Percentiles rank a stretch among this genome's conserved stretches.
phyloP scores from a whole-genome alignment of 2,329 filamentous ascomycete genomes.

The Allantophomopsis cytisporea region DNA sequence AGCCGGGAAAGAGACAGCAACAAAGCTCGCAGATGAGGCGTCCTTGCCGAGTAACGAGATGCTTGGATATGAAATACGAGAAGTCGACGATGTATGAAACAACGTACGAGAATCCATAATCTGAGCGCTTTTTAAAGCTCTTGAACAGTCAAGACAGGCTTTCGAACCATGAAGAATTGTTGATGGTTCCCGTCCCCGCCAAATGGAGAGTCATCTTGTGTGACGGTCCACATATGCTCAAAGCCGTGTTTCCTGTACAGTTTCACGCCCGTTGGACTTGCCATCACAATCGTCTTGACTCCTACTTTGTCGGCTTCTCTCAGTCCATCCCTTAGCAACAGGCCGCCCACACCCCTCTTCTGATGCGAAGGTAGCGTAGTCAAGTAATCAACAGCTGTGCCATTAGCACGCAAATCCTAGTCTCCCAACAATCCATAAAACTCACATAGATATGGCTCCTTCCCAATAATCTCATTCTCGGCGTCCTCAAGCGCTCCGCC shows the following conservation, averaged over 20 bases:
- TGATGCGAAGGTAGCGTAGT: not conserved
- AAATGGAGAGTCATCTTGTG: not conserved
- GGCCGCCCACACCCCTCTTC: not conserved
- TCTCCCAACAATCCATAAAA: not conserved
- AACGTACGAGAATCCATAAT: not conserved
- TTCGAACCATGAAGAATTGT: not conserved
- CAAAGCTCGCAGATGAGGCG: slow-evolving; percentile 32
- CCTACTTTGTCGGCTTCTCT: not conserved
- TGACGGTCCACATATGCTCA: not conserved
- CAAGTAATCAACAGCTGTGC: not conserved
- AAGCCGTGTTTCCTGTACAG: not conserved
- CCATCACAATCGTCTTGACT: not conserved
- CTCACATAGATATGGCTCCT: not conserved
- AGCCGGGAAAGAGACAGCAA: slow-evolving; percentile 37
- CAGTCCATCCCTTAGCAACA: not conserved
- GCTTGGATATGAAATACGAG: slow-evolving; percentile 17
- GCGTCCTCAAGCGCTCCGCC: not conserved
- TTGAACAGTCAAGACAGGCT: not conserved
- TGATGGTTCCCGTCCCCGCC: not conserved
- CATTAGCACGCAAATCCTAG: not conserved
- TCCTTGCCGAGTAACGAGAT: slow-evolving; percentile 41
- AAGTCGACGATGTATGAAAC: slow-evolving; percentile 5
- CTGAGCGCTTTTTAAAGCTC: not conserved
- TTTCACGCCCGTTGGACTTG: not conserved
- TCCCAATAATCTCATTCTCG: not conserved